Evolutionary conservation across 225 moss, liverwort and hornwort species (phyloP), one percentile per base, ranked within the genome.

Genomic region (Neckera pumila): DNA sequence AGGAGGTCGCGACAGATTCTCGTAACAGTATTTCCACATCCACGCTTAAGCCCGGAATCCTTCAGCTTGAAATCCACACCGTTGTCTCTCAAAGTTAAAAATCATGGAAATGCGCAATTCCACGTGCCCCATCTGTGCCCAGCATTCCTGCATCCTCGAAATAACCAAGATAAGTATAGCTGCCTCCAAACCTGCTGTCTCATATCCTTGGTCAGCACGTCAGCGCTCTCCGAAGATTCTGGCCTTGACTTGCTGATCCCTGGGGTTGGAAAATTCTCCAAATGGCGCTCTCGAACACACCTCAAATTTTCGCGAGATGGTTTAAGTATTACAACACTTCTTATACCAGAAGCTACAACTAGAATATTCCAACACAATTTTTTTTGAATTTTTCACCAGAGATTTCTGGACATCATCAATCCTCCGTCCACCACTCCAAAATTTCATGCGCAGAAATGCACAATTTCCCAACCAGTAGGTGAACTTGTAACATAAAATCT

Each of bases 401-500:
- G 58, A 47, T 70, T 84, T 43, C 26, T 22, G 51, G 25, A 62
- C 54, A 54, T 47, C 66, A 60, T 12, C 60, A n/a, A 45, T 38
- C 40, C 64, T 74, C 38, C 73, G 30, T 31, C 80, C 25, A 57
- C 53, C 64, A 42, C 34, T 76, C 79, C 56, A 40, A 22, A 73
- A 74, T 76, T n/a, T 43, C 34, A 81, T 87, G 88, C 63, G 90
- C 92, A 88, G n/a, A 90, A 92, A 88, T 92, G 92, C 92, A 90
- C 88, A 90, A 86, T 79, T 75, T 89, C 53, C 49, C 15, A 58
- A 58, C 30, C 38, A 22, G 25, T 76, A 57, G 65, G 45, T 43
- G n/a, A 56, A 64, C 30, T 83, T 42, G 70, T 49, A 81, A 85
- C 38, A 81, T n/a, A 33, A 61, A 86, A 61, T 43, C 33, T 61